Percentiles rank a stretch among this genome's conserved stretches.
Evolutionary conservation across 31 red algal genomes (phyloP).

Genomic region (Endocladia muricata): DNA sequence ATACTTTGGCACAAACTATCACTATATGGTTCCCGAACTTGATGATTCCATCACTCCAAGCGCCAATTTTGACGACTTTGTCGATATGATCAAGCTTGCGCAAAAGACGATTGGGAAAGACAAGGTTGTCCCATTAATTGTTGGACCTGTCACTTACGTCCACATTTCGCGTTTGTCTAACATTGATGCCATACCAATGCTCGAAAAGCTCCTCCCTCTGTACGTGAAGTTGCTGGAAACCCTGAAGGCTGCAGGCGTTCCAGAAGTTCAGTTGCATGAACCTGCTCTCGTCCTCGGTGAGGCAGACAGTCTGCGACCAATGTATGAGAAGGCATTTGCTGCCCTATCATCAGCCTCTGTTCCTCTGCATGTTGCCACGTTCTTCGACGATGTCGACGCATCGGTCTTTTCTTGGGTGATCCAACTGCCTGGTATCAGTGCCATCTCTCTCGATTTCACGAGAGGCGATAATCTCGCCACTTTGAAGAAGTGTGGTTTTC

Average conservation of each 20-base stretch:
- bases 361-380: conserved; percentile 74
- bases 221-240: conserved; percentile 58
- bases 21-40: conserved; percentile 89
- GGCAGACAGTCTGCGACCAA: conserved; percentile 1
- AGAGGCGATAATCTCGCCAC: conserved; percentile 66
- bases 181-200: conserved; percentile 25
- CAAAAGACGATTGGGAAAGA: conserved; percentile 44
- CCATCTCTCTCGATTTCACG: conserved; percentile 74
- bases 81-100: conserved; percentile 53
- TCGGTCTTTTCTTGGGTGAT: conserved; percentile 50
- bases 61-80: conserved; percentile 43
- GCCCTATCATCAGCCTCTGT: conserved; percentile 31
- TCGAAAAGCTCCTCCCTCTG: conserved; percentile 51
- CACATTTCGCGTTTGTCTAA: conserved; percentile 34
- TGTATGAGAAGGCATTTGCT: conserved; percentile 50
- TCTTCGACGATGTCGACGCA: conserved; percentile 69
- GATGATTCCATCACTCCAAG: conserved; percentile 12
- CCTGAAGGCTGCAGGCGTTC: conserved; percentile 38
- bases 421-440: conserved; percentile 45
- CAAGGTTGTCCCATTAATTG: conserved; percentile 56
- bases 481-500: conserved; percentile 60
- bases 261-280: conserved; percentile 83
- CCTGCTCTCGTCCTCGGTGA: conserved; percentile 75
- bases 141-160: conserved; percentile 85
- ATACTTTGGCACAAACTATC: conserved; percentile 93